phyloP scores from a whole-genome alignment of 768 basidiomycete genomes.

The Amanita phalloides region DNA sequence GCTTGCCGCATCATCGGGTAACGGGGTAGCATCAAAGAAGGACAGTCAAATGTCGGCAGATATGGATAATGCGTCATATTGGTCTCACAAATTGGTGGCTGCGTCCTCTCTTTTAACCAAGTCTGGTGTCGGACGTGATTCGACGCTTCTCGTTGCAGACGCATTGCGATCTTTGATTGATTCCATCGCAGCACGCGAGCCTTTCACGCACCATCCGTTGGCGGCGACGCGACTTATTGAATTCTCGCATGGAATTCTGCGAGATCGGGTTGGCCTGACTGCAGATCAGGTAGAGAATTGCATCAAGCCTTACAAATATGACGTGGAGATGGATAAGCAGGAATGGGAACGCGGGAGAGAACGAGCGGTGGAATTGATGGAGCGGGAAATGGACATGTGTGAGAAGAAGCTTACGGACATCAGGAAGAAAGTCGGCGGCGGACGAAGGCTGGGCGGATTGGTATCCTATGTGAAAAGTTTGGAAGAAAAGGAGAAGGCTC shows the following conservation, averaged over 20 bases:
- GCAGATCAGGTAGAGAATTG: slow-evolving; percentile 99
- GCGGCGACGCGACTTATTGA: slow-evolving; percentile 85
- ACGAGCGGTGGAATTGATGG: slow-evolving; percentile 67
- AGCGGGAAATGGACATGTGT: slow-evolving; percentile 76
- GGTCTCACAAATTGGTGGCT: slow-evolving; percentile 95
- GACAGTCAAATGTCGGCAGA: slow-evolving; percentile 32
- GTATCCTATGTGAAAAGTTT: slow-evolving; percentile 73
- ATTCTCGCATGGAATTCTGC: slow-evolving; percentile 86
- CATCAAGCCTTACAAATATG: slow-evolving; percentile 99
- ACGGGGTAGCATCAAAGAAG: not conserved
- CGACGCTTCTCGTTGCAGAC: slow-evolving; percentile 90
- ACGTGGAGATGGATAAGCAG: slow-evolving; percentile 85
- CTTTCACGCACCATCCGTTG: slow-evolving; percentile 83
- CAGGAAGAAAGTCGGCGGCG: slow-evolving; percentile 79
- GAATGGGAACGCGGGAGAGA: slow-evolving; percentile 88
- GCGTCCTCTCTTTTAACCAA: slow-evolving; percentile 91
- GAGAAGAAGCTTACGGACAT: slow-evolving; percentile 84
- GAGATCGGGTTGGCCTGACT: slow-evolving; percentile 90
- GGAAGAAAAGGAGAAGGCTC: slow-evolving; percentile 57
- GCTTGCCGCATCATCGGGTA: not conserved
- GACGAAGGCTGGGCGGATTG: slow-evolving; percentile 64
- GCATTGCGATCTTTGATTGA: slow-evolving; percentile 86
- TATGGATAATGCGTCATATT: slow-evolving; percentile 79
- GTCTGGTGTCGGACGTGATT: slow-evolving; percentile 89
- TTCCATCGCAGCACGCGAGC: slow-evolving; percentile 79